These are phyloP conservation scores for Amborella trichopoda DNA, from an alignment of 164 flowering plant genomes.

Conservation along the genomic window DNA sequence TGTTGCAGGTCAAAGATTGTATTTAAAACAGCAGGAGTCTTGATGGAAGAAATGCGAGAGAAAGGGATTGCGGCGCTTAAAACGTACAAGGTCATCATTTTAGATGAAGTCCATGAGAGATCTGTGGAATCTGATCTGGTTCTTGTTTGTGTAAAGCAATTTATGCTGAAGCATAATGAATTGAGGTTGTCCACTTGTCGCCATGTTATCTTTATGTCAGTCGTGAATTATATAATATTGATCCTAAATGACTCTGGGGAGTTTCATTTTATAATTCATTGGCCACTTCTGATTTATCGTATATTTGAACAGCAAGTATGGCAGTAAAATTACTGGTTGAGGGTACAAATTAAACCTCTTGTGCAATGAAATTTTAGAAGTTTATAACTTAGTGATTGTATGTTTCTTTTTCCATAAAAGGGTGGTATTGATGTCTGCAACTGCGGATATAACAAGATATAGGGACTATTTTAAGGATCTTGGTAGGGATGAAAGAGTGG, in stretches of 20 bases:
- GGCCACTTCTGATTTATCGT: no score
- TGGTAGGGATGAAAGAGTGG: conserved; percentile 86
- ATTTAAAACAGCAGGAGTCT: conserved; percentile 96
- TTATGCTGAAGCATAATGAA: conserved; percentile 51
- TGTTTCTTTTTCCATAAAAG: no score
- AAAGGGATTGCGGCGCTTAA: conserved; percentile 70
- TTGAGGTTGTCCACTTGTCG: conserved; percentile 39
- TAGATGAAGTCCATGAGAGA: conserved; percentile 99
- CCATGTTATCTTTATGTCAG: no score
- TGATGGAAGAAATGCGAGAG: conserved; percentile 94
- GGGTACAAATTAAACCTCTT: no score
- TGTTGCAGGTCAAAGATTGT: conserved; percentile 60
- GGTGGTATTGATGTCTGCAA: conserved; percentile 98
- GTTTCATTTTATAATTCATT: no score
- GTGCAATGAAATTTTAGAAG: no score
- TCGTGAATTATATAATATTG: no score
- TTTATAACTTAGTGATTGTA: no score
- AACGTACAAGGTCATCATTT: conserved; percentile 69
- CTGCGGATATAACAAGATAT: conserved; percentile 79
- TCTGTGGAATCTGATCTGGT: conserved; percentile 97
- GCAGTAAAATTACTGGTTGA: no score
- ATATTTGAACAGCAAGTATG: no score
- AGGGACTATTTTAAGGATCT: conserved; percentile 84
- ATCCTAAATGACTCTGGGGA: no score
- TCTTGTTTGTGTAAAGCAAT: conserved; percentile 92